These are phyloP conservation scores for Stromatinia cepivora DNA, from an alignment of 2,329 filamentous ascomycete species.

Conservation along the genomic window DNA sequence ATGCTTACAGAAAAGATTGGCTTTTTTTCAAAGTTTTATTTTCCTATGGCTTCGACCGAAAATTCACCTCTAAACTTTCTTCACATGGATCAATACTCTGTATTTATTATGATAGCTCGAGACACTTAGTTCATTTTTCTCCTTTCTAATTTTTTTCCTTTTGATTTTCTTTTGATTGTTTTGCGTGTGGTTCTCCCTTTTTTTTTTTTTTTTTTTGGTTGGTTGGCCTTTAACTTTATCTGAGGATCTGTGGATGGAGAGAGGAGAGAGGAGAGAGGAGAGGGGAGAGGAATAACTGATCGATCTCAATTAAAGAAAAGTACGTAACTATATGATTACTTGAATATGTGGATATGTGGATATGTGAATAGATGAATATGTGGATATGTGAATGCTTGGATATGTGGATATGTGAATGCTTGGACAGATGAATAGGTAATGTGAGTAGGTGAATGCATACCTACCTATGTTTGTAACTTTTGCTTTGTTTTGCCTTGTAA, in stretches of 20 bases:
- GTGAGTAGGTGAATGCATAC: no score
- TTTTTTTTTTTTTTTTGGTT: no score
- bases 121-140: conserved; percentile 7
- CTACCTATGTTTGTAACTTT: no score
- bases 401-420: no score
- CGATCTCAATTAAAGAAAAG: neutral
- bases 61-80: conserved; percentile 1
- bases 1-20: conserved; percentile 5
- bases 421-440: no score
- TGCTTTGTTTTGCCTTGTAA: conserved; percentile 19
- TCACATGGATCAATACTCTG: conserved; percentile 19
- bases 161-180: conserved; percentile 15
- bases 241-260: neutral
- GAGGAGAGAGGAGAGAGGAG: no score
- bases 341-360: no score
- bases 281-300: neutral
- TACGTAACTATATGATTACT: no score
- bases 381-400: no score
- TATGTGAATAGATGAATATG: no score
- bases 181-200: neutral
- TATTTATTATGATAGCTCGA: conserved; percentile 26
- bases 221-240: neutral
- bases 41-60: conserved; percentile 2
- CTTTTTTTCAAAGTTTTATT: neutral
- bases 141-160: neutral